phyloP scores from a whole-genome alignment of 129 eudicot species.

The Ambrosia artemisiifolia region DNA sequence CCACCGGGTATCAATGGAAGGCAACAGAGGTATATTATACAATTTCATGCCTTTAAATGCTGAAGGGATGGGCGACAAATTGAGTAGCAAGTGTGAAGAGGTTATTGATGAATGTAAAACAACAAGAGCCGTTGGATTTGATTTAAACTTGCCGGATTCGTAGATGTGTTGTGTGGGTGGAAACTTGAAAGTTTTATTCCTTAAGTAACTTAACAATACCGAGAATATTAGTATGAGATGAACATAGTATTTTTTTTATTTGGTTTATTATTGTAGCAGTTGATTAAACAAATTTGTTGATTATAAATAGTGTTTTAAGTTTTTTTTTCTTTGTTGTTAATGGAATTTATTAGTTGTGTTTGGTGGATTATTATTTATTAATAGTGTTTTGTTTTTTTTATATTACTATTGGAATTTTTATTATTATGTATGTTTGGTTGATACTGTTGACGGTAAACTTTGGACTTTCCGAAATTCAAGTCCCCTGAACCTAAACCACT shows the following conservation, averaged over 20 bases:
- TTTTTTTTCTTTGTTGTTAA: neutral
- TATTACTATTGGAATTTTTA: too few relatives aligned
- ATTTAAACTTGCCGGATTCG: conserved; percentile 2
- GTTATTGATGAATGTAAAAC: neutral
- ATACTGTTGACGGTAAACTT: conserved; percentile 1
- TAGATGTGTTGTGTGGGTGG: neutral
- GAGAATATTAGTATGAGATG: conserved; percentile 17
- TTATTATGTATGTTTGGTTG: too few relatives aligned
- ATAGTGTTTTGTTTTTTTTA: too few relatives aligned
- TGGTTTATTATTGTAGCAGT: neutral
- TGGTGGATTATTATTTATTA: conserved; percentile 5
- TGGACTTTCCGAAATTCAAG: neutral
- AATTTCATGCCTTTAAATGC: conserved; percentile 9
- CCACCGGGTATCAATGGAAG: neutral
- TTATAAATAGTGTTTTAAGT: neutral
- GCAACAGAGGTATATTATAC: conserved; percentile 2
- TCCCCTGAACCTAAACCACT: neutral
- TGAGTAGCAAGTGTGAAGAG: neutral
- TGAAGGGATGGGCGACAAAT: conserved; percentile 17
- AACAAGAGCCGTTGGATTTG: conserved; percentile 19
- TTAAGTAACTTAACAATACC: conserved; percentile 15
- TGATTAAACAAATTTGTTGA: neutral
- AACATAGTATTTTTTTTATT: conserved; percentile 28
- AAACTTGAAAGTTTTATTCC: neutral
- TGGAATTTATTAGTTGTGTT: neutral